Conservation (phyloP, 768 basidiomycete species). For the Naganishia vaughanmartiniae region DNA sequence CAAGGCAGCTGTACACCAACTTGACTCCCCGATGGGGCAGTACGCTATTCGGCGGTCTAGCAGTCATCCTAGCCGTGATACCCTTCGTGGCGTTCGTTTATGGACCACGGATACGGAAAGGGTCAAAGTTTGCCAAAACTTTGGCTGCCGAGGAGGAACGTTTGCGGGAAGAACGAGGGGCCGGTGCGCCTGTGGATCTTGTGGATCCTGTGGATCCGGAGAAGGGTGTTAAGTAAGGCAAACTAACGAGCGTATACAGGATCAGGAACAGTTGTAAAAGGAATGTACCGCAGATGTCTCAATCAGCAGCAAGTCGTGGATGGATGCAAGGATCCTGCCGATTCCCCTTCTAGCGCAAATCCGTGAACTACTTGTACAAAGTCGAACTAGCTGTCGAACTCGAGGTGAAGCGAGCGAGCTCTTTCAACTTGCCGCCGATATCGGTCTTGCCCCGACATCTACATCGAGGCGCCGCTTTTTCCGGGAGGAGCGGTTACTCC, state of each 20-base stretch:
- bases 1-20: conserved; percentile 52
- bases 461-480: too few relatives aligned
- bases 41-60: conserved; percentile 54
- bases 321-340: too few relatives aligned
- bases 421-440: too few relatives aligned
- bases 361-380: too few relatives aligned
- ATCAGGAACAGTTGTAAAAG: neutral
- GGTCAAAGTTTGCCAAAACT: conserved; percentile 38
- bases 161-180: neutral
- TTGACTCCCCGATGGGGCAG: conserved; percentile 62
- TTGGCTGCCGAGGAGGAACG: conserved; percentile 43
- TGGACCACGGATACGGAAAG: conserved; percentile 47
- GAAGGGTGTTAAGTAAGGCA: neutral
- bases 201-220: neutral
- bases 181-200: too few relatives aligned
- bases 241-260: neutral
- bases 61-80: conserved; percentile 61
- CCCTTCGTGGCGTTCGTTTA: conserved; percentile 49
- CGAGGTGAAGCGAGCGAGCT: too few relatives aligned
- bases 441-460: too few relatives aligned
- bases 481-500: too few relatives aligned
- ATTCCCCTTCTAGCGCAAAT: too few relatives aligned
- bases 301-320: too few relatives aligned
- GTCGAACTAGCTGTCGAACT: too few relatives aligned
- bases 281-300: neutral